These are phyloP conservation scores for Leccinellum albellum DNA, from an alignment of 768 basidiomycete genomes.

Conservation along the genomic window DNA sequence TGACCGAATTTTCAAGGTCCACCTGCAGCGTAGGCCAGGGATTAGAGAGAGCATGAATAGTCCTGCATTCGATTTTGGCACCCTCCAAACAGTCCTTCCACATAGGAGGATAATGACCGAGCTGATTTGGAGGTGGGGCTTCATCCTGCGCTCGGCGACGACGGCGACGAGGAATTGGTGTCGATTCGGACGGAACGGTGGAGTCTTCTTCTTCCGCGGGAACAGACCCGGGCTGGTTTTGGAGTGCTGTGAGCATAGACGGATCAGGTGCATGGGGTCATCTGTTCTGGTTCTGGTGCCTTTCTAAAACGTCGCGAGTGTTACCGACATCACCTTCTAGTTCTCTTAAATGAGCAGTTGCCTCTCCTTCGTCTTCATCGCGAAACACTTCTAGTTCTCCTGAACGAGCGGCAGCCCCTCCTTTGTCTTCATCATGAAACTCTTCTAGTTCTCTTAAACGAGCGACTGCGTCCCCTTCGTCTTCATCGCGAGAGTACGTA, in stretches of 20 bases:
- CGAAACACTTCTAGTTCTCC: too few relatives aligned
- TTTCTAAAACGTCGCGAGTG: neutral
- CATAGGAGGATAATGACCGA: neutral
- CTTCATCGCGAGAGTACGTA: neutral
- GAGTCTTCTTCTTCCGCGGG: neutral
- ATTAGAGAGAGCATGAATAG: neutral
- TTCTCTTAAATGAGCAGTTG: too few relatives aligned
- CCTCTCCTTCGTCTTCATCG: too few relatives aligned
- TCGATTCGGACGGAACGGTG: neutral
- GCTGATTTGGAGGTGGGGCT: neutral
- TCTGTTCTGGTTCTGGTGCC: neutral
- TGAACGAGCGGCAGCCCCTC: too few relatives aligned
- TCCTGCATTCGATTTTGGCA: neutral
- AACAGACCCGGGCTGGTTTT: neutral
- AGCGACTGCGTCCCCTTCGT: neutral
- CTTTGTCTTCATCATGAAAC: too few relatives aligned
- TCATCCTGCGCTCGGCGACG: neutral
- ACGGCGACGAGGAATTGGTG: neutral
- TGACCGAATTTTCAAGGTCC: neutral
- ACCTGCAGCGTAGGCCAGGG: neutral
- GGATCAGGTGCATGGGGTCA: neutral
- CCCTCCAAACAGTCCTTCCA: neutral
- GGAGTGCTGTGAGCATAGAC: neutral
- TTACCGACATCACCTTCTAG: neutral
- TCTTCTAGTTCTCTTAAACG: too few relatives aligned